Evolutionary conservation across 192 early-diverging fungal species (phyloP).

Genomic region (Chytriomyces hyalinus): DNA sequence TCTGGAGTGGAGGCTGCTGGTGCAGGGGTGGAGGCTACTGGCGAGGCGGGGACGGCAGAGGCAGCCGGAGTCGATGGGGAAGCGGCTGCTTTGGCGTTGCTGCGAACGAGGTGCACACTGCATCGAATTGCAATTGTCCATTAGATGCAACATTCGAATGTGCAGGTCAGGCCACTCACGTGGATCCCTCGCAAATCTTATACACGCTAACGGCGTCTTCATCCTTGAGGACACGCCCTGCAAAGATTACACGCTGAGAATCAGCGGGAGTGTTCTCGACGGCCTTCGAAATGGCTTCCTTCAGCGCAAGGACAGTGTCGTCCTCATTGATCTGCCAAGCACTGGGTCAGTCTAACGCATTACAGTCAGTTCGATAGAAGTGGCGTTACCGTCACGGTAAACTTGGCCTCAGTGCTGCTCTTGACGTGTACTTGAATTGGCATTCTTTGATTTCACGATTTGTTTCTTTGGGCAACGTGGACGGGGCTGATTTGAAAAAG

Average conservation of each 20-base stretch:
- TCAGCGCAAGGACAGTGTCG: constrained; percentile 75
- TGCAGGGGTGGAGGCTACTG: constrained; percentile 43
- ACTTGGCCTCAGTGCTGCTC: constrained; percentile 73
- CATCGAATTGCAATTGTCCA: background rate
- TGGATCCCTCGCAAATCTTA: constrained; percentile 85
- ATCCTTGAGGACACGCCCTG: constrained; percentile 94
- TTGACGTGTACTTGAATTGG: constrained; percentile 76
- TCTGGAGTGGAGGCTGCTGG: constrained; percentile 44
- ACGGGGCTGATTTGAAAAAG: background rate
- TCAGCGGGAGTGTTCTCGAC: constrained; percentile 59
- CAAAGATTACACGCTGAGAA: constrained; percentile 87
- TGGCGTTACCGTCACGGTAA: constrained; percentile 64
- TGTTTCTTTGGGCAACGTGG: background rate
- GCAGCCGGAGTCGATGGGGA: constrained; percentile 38
- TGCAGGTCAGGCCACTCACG: constrained; percentile 46
- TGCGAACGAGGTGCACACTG: constrained; percentile 87
- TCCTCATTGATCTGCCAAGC: constrained; percentile 30
- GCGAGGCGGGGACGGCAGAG: constrained; percentile 42
- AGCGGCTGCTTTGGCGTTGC: constrained; percentile 53
- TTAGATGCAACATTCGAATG: background rate
- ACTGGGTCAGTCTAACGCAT: background rate
- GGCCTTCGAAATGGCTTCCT: constrained; percentile 70
- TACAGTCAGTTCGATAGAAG: background rate
- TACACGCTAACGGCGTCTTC: constrained; percentile 74
- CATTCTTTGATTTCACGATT: constrained; percentile 46